Conservation (phyloP, 495 filamentous ascomycete species). For the Haplographium delicatum region DNA sequence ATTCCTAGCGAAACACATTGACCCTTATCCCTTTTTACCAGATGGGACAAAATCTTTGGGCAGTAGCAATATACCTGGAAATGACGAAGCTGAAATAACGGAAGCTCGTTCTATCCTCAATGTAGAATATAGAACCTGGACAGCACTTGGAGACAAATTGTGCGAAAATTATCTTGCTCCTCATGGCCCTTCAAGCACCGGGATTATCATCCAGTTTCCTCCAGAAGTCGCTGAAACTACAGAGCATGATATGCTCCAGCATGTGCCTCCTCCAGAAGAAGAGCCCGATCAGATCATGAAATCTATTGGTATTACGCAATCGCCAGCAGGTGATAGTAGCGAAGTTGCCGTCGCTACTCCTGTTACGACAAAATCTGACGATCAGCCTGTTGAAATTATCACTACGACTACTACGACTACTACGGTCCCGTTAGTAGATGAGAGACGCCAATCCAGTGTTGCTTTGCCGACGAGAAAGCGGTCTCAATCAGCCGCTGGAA, state of each 20-base stretch:
- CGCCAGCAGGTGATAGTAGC: slow-evolving; percentile 37
- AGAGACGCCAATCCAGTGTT: slow-evolving; percentile 6
- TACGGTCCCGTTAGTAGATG: slow-evolving; percentile 19
- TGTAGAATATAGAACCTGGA: slow-evolving; percentile 38
- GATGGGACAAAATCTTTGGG: slow-evolving; percentile 29
- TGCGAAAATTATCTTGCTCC: slow-evolving; percentile 18
- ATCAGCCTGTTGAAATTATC: slow-evolving; percentile 9
- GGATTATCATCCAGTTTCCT: slow-evolving; percentile 14
- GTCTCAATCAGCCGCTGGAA: slow-evolving; percentile 58
- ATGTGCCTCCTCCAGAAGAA: not conserved
- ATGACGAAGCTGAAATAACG: slow-evolving; percentile 18
- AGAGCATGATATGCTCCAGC: slow-evolving; percentile 5
- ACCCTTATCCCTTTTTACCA: slow-evolving; percentile 75
- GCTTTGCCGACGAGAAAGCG: slow-evolving; percentile 46
- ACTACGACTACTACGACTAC: slow-evolving; percentile 22
- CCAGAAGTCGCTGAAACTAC: not conserved
- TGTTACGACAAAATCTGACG: slow-evolving; percentile 11
- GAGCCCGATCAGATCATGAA: slow-evolving; percentile 30
- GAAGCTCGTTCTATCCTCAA: slow-evolving; percentile 17
- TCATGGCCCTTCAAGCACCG: slow-evolving; percentile 9
- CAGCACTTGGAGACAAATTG: slow-evolving; percentile 45
- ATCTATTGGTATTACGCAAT: slow-evolving; percentile 28
- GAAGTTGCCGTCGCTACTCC: slow-evolving; percentile 33
- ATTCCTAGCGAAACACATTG: slow-evolving; percentile 59
- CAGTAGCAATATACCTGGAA: slow-evolving; percentile 8